phyloP scores from a whole-genome alignment of 305 asterid species.

The Coffea humblotiana region DNA sequence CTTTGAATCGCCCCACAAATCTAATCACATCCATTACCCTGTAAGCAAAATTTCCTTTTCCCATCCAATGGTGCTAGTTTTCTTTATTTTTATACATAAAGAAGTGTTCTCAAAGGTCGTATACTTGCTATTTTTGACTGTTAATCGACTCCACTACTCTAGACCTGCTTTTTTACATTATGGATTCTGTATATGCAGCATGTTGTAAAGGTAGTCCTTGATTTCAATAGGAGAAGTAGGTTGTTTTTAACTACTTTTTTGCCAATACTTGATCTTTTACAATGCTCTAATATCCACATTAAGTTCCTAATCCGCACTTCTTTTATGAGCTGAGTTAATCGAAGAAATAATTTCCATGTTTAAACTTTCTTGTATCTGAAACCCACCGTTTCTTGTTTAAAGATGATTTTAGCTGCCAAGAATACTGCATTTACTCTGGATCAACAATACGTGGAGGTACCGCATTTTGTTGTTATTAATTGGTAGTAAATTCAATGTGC shows the following conservation, averaged over 20 bases:
- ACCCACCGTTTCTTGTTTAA: background rate
- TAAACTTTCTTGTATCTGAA: too few species aligned
- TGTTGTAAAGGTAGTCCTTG: background rate
- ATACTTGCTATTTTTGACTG: background rate
- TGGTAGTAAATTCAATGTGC: constrained; percentile 1
- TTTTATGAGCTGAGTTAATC: background rate
- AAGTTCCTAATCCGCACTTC: background rate
- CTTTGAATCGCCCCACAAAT: constrained; percentile 61
- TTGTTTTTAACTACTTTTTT: background rate
- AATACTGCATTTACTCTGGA: background rate
- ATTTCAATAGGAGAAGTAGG: background rate
- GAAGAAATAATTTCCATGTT: background rate
- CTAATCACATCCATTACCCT: constrained; percentile 43
- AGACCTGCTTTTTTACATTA: too few species aligned
- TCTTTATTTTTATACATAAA: background rate
- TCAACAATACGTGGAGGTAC: background rate
- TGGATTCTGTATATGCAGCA: background rate
- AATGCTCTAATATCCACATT: background rate
- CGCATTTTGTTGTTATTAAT: background rate
- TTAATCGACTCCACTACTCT: too few species aligned
- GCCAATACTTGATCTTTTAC: background rate
- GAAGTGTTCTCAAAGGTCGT: background rate
- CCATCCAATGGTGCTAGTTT: constrained; percentile 5
- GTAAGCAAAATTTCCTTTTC: constrained; percentile 34
- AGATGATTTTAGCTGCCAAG: background rate